Evolutionary conservation across 768 basidiomycete species (phyloP), one percentile per base, ranked within the genome.

Genomic region (Kockovaella imperatae): DNA sequence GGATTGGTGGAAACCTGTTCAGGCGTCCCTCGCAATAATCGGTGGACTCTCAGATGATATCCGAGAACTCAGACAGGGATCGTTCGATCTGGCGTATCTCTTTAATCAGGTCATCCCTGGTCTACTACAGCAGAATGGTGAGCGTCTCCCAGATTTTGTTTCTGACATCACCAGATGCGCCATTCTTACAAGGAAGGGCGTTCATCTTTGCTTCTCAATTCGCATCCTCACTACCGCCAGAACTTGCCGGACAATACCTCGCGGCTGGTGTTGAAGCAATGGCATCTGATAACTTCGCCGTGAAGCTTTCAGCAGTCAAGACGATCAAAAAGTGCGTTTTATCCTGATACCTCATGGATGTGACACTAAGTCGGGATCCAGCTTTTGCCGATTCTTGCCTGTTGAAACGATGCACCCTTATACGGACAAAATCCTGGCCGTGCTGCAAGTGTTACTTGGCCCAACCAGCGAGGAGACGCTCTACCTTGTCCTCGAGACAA

Each of bases 181-280:
- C 89, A 0, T 99, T 96, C 79, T 71, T 99, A 24, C 93, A 96
- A 72, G 95, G 93, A 10, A 79, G 95, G 52, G 86, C 82, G 0
- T 95, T 96, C 52, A 87, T 97, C 36, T 91, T 96, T 57, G 88
- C 90, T 2, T 89, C 87, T 62, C 84, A 89, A 62, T 96, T 81
- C 63, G 78, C 86, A 1, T 79, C 80, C 56, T 71, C 84, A 8
- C 75, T 96, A 4, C 84, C 88, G 0, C 59, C 77, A 11, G 76
- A 80, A 47, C 76, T 90, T 40, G 82, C 86, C 1, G 79, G 80
- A 0, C 87, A 90, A 61, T 97, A 96, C 65, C 75, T 97, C 28
- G 81, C 85, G 20, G 87, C 87, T 3, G 84, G 90, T 0, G 76
- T 95, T 25, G 81, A 83, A 44, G 89, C 87, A 7, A 78, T 99